Evolutionary conservation across 495 filamentous ascomycete species (phyloP), one percentile per base, ranked within the genome.

Genomic region (Lepidopterella palustris): DNA sequence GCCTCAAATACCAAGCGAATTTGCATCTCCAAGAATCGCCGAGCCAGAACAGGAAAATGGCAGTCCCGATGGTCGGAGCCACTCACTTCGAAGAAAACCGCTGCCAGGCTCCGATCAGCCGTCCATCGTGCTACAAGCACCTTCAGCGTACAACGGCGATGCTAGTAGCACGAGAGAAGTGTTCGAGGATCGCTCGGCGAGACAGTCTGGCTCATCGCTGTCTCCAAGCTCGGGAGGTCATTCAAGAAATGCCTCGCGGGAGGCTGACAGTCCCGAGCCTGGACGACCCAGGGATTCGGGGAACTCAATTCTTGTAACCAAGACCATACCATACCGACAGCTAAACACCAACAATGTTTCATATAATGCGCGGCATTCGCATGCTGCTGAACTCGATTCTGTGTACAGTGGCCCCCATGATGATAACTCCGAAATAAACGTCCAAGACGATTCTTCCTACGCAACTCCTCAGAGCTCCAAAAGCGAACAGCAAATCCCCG

Each of bases 341-440:
- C 42, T 64, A 11, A 64, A 60, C 61, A 57, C 64, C 25, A 61
- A 50, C 51, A 59, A 62, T 29, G 31, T 26, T 15, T 28, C 61
- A 26, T 59, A 64, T 29, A 68, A 64, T 24, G 28, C 61, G n/a
- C 53, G 65, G 10, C 55, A 48, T 57, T 68, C 65, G 31, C 58
- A 64, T 27, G 57, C 57, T 9, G 64, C 60, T 1, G 59, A 66
- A 21, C 5, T 66, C 31, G 56, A 60, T 27, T 50, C 76, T 79
- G 58, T 66, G 68, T 40, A 75, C 73, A 4, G 59, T 72, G 26
- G 71, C 77, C 27, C 78, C 78, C 5, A 76, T 73, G 45, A 49
- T 24, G 24, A 25, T 27, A 15, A 15, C 26, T 25, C 21, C n/a
- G 15, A 50, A 18, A 13, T 8, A 18, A 27, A 50, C 9, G 47